Percentiles rank a stretch among this genome's conserved stretches.
Evolutionary conservation across 148 eudicot genomes (phyloP).

Genomic region (Camellia lanceoleosa): DNA sequence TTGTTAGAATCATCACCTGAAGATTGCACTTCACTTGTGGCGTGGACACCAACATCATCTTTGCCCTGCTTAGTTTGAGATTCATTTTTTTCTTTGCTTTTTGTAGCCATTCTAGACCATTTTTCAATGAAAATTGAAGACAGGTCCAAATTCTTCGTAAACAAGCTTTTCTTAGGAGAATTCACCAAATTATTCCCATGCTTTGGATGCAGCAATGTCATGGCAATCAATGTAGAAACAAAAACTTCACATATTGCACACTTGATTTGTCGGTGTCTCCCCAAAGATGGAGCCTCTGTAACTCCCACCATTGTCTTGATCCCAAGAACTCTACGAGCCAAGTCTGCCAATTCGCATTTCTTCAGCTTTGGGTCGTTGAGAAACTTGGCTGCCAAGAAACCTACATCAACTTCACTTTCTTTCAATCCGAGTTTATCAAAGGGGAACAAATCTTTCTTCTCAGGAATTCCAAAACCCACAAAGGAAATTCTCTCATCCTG

Average conservation of each 20-base stretch:
- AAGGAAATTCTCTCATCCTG: conserved; percentile 32
- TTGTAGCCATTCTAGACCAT: conserved; percentile 19
- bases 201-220: conserved; percentile 15
- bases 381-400: conserved; percentile 32
- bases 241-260: conserved; percentile 25
- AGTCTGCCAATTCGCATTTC: conserved; percentile 25
- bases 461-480: conserved; percentile 37
- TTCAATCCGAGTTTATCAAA: conserved; percentile 32
- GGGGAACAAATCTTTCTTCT: conserved; percentile 37
- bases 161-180: conserved; percentile 10
- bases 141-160: conserved; percentile 21
- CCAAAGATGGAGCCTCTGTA: conserved; percentile 28
- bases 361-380: conserved; percentile 29
- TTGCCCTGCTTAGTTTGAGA: background rate
- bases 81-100: background rate
- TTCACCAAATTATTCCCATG: conserved; percentile 2
- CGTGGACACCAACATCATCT: background rate
- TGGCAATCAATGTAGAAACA: conserved; percentile 25
- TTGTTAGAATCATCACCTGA: background rate
- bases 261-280: conserved; percentile 22
- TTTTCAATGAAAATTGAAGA: conserved; percentile 17
- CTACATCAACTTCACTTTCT: conserved; percentile 28
- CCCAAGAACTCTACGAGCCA: conserved; percentile 36
- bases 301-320: conserved; percentile 37
- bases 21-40: background rate